Evolutionary conservation across 2,329 filamentous ascomycete species (phyloP).

Genomic region (Dactylellina leptospora): DNA sequence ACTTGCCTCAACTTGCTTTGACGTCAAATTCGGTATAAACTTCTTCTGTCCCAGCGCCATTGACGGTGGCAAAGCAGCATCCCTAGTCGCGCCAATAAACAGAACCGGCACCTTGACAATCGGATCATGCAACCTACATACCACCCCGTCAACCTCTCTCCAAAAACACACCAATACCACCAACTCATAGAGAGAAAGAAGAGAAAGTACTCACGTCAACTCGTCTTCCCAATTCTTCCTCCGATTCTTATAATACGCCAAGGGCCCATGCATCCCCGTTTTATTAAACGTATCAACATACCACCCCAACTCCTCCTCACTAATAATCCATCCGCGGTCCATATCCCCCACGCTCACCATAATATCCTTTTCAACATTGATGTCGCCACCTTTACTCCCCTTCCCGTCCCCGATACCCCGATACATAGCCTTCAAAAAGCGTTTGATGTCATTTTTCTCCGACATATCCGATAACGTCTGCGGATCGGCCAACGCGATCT

Average conservation of each 20-base stretch:
- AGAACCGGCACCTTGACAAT: constrained; percentile 72
- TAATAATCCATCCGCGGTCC: constrained; percentile 69
- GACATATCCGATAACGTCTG: constrained; percentile 70
- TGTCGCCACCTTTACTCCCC: constrained; percentile 68
- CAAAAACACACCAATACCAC: neutral
- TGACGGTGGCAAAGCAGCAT: constrained; percentile 75
- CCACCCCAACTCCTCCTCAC: constrained; percentile 74
- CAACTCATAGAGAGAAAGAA: neutral
- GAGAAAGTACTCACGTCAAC: constrained; percentile 59
- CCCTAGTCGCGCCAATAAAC: constrained; percentile 76
- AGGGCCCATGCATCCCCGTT: constrained; percentile 77
- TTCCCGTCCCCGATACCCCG: constrained; percentile 69
- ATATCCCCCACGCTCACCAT: constrained; percentile 71
- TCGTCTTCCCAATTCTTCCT: constrained; percentile 82
- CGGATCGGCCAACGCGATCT: constrained; percentile 78
- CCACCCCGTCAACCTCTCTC: neutral
- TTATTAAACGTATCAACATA: constrained; percentile 77
- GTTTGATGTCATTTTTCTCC: constrained; percentile 70
- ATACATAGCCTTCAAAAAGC: constrained; percentile 76
- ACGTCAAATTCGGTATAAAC: constrained; percentile 71
- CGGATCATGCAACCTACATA: constrained; percentile 51
- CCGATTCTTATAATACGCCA: constrained; percentile 87
- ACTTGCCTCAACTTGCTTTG: constrained; percentile 71
- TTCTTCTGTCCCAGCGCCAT: constrained; percentile 77
- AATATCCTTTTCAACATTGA: constrained; percentile 71